Conservation (phyloP, 345 rosid species). For the Angophora floribunda region DNA sequence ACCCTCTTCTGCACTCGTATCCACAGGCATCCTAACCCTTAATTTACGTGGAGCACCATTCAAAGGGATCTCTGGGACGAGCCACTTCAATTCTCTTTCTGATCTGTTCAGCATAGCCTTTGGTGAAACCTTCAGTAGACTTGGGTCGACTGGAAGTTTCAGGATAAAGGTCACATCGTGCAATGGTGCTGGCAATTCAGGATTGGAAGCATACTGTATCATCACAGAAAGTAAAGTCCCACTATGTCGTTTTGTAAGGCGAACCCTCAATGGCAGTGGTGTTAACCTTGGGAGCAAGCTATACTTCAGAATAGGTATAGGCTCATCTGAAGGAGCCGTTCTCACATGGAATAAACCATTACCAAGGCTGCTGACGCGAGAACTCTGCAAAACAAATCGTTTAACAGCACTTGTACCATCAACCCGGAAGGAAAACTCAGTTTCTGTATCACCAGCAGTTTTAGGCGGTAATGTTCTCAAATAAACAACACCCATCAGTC, state of each 20-base stretch:
- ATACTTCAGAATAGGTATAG: conserved; percentile 81
- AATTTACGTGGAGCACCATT: conserved; percentile 64
- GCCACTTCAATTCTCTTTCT: conserved; percentile 89
- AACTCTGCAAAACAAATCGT: conserved; percentile 69
- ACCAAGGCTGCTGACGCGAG: conserved; percentile 75
- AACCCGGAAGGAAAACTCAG: conserved; percentile 86
- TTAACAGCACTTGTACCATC: conserved; percentile 66
- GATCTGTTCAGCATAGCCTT: conserved; percentile 82
- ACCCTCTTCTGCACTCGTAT: conserved; percentile 45
- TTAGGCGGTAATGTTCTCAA: conserved; percentile 75
- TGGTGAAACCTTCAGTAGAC: conserved; percentile 88
- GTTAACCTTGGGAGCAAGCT: conserved; percentile 80
- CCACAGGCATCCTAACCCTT: conserved; percentile 88
- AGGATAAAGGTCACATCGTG: conserved; percentile 63
- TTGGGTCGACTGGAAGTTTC: conserved; percentile 93
- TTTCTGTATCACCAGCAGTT: conserved; percentile 63
- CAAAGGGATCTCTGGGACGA: conserved; percentile 69
- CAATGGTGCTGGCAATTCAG: conserved; percentile 63
- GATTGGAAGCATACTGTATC: conserved; percentile 91
- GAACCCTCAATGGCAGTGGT: conserved; percentile 83
- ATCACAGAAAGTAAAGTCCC: conserved; percentile 94
- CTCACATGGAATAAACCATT: conserved; percentile 89
- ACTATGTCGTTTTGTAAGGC: conserved; percentile 70
- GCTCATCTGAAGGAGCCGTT: conserved; percentile 85
- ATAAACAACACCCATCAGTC: conserved; percentile 86